These are phyloP conservation scores for Taxillus chinensis DNA, from an alignment of 164 flowering plant genomes.

Conservation along the genomic window DNA sequence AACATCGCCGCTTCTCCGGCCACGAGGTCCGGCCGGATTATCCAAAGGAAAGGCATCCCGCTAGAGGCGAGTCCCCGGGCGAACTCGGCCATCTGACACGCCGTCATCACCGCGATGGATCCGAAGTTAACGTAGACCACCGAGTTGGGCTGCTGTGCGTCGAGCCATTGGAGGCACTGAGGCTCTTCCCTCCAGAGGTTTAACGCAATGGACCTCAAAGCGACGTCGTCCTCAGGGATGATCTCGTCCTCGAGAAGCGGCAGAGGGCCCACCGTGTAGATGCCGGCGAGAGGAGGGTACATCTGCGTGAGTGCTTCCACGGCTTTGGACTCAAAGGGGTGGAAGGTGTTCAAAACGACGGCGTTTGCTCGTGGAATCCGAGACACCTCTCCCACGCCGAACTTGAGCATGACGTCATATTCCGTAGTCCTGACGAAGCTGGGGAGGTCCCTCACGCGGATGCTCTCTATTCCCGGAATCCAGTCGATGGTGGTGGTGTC, in stretches of 20 bases:
- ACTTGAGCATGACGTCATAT: neutral
- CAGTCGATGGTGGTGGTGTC: neutral
- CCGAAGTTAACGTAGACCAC: constrained; percentile 36
- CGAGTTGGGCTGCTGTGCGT: constrained; percentile 12
- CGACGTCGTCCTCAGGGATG: neutral
- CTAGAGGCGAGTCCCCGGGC: constrained; percentile 41
- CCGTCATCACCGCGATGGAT: constrained; percentile 25
- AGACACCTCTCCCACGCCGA: neutral
- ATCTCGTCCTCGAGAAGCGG: neutral
- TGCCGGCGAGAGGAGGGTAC: constrained; percentile 7
- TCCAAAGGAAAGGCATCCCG: constrained; percentile 18
- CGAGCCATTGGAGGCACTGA: constrained; percentile 28
- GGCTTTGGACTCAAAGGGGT: neutral
- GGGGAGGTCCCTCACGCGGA: neutral
- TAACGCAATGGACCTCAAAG: constrained; percentile 4
- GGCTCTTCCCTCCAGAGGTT: constrained; percentile 32
- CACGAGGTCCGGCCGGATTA: constrained; percentile 11
- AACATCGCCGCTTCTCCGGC: constrained; percentile 10
- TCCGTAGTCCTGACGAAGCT: neutral
- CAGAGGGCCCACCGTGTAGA: neutral
- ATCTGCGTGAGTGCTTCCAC: neutral
- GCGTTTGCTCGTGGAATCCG: neutral
- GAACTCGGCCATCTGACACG: constrained; percentile 22
- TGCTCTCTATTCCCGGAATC: neutral
- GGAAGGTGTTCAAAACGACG: neutral